Percentiles rank a stretch among this genome's conserved stretches.
Conservation (phyloP, 1,139 yeast genomes). For the Yamadazyma kanchanaburiensis region DNA sequence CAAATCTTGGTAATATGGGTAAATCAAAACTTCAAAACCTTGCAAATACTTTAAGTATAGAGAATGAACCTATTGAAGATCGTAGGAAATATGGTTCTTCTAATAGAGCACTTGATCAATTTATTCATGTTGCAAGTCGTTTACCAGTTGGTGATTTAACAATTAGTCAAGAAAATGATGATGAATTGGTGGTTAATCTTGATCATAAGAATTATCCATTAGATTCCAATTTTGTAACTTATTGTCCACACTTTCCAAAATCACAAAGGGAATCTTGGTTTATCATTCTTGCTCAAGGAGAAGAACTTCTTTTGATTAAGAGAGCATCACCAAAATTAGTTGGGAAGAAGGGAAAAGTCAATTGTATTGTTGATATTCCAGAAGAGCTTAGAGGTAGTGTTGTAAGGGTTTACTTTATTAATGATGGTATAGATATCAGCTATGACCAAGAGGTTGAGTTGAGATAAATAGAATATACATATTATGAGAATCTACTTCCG, state of each 20-base stretch:
- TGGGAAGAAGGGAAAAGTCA: conserved; percentile 41
- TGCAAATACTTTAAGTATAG: conserved; percentile 33
- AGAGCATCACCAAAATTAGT: conserved; percentile 59
- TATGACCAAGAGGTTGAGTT: conserved; percentile 19
- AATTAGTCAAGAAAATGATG: conserved; percentile 29
- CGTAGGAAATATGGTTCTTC: conserved; percentile 23
- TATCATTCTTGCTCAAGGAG: conserved; percentile 49
- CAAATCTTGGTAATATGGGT: conserved; percentile 16
- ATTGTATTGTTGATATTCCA: conserved; percentile 48
- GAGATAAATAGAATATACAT: not conserved
- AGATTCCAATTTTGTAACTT: conserved; percentile 60
- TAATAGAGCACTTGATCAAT: conserved; percentile 22
- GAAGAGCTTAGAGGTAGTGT: conserved; percentile 43
- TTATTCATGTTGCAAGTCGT: conserved; percentile 40
- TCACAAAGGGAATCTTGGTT: conserved; percentile 95
- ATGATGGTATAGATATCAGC: conserved; percentile 61
- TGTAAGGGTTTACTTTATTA: conserved; percentile 49
- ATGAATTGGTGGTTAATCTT: conserved; percentile 42
- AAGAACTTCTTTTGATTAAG: conserved; percentile 57
- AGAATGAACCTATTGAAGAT: conserved; percentile 12
- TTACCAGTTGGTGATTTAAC: conserved; percentile 46
- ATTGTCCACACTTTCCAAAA: conserved; percentile 83
- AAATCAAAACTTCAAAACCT: conserved; percentile 24
- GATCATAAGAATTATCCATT: conserved; percentile 53
- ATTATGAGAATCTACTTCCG: no score